Percentiles rank a stretch among this genome's conserved stretches.
Conservation (phyloP, 495 filamentous ascomycete genomes). For the Emericellopsis terricola region DNA sequence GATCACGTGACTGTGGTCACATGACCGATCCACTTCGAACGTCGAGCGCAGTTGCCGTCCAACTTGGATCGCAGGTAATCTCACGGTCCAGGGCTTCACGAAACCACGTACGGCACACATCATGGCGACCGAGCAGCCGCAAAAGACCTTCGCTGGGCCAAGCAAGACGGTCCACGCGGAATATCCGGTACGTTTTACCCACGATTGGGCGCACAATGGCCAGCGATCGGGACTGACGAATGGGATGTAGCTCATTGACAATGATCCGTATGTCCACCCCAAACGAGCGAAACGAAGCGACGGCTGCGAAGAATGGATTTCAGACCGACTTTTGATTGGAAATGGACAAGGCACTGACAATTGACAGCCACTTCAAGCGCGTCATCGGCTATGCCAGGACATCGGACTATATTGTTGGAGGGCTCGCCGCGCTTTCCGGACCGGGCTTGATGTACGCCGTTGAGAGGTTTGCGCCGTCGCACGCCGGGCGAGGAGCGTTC, state of each 20-base stretch:
- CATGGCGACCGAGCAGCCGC: conserved; percentile 34
- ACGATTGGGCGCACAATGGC: neutral
- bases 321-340: no score
- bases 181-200: conserved; percentile 47
- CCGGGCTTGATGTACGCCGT: conserved; percentile 56
- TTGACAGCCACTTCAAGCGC: conserved; percentile 65
- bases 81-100: neutral
- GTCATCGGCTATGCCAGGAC: conserved; percentile 72
- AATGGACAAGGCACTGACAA: conserved; percentile 1
- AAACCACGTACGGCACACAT: no score
- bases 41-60: neutral
- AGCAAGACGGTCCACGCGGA: conserved; percentile 58
- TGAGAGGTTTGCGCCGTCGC: conserved; percentile 70
- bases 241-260: conserved; percentile 70
- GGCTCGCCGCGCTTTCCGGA: conserved; percentile 41
- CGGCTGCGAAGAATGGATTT: no score
- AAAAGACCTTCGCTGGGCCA: conserved; percentile 39
- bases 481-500: conserved; percentile 64
- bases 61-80: neutral
- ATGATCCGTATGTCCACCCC: conserved; percentile 63
- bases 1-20: neutral
- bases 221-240: neutral
- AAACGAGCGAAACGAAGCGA: neutral
- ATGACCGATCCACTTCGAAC: neutral
- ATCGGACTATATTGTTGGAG: conserved; percentile 60